Evolutionary conservation across 495 filamentous ascomycete genomes (phyloP).

Genomic region (Penicillium psychrofluorescens): DNA sequence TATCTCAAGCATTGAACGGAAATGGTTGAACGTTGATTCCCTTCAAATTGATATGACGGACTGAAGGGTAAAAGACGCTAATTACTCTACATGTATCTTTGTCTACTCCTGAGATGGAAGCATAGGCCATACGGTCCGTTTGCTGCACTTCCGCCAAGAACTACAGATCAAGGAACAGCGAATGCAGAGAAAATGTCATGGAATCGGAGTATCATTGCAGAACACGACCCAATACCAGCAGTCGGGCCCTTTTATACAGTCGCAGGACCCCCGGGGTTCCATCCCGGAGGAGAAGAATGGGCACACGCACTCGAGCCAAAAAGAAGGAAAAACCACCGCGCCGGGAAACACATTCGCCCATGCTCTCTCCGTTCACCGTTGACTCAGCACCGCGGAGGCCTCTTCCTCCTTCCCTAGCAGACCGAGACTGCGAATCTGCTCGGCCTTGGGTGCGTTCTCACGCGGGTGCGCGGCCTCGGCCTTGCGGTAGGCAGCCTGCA

Average conservation of each 20-base stretch:
- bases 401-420: constrained; percentile 77
- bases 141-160: too few species aligned
- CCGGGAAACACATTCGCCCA: constrained; percentile 9
- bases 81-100: too few species aligned
- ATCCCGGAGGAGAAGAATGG: constrained; percentile 22
- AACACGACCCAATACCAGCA: constrained; percentile 11
- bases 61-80: too few species aligned
- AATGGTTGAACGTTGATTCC: too few species aligned
- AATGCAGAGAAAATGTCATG: neutral
- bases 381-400: constrained; percentile 52
- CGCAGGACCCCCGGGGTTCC: constrained; percentile 17
- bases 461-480: constrained; percentile 66
- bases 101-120: too few species aligned
- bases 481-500: constrained; percentile 86
- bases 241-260: constrained; percentile 38
- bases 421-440: constrained; percentile 76
- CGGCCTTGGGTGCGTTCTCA: constrained; percentile 67
- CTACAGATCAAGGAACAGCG: too few species aligned
- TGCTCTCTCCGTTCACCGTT: constrained; percentile 14
- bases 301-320: constrained; percentile 16
- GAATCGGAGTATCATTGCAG: constrained; percentile 28
- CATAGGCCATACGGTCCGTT: too few species aligned
- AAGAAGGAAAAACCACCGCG: constrained; percentile 23
- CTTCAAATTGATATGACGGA: too few species aligned
- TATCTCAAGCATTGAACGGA: too few species aligned